These are phyloP conservation scores for Creolimax fragrantissima DNA, from an alignment of 78 protist genomes.

Conservation along the genomic window DNA sequence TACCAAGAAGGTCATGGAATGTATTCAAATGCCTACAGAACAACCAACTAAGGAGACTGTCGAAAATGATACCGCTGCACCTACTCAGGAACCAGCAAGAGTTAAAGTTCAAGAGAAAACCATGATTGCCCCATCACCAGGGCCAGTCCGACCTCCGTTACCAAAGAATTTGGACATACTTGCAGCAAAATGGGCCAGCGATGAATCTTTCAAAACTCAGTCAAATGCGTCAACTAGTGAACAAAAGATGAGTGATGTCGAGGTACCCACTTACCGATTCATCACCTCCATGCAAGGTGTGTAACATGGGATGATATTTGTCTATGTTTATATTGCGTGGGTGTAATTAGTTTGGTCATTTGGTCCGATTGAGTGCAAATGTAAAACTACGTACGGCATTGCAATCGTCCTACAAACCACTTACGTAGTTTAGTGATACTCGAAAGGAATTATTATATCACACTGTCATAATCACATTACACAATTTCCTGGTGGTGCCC, in stretches of 20 bases:
- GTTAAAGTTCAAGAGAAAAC: neutral
- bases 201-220: neutral
- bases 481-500: neutral
- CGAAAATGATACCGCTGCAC: neutral
- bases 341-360: neutral
- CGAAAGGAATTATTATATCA: neutral
- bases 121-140: neutral
- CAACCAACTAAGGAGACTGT: neutral
- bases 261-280: neutral
- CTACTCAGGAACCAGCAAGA: neutral
- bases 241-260: neutral
- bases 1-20: neutral
- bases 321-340: neutral
- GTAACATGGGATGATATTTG: neutral
- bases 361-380: neutral
- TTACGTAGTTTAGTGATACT: neutral
- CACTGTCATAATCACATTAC: neutral
- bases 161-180: neutral
- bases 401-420: neutral
- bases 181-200: neutral
- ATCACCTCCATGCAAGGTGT: neutral
- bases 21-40: neutral
- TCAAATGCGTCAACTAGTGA: neutral
- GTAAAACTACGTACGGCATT: neutral
- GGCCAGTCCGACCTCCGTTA: neutral